Conservation (phyloP, 1,139 yeast genomes). For the Zygoascus meyerae region DNA sequence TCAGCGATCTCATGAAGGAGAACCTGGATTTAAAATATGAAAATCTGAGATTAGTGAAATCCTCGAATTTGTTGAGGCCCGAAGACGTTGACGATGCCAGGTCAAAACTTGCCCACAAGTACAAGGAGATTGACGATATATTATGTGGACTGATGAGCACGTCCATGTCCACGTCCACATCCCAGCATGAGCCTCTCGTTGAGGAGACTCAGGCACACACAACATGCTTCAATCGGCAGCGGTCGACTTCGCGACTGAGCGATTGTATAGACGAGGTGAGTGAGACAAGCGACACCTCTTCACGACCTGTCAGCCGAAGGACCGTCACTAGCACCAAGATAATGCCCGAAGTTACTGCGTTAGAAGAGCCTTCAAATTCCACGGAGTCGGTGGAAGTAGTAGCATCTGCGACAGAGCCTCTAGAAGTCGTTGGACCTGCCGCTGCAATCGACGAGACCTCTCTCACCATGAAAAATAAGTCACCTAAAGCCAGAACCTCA, state of each 20-base stretch:
- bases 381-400: background rate
- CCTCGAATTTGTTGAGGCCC: background rate
- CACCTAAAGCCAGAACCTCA: background rate
- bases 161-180: too few relatives aligned
- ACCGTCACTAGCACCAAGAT: background rate
- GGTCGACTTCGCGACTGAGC: constrained; percentile 5
- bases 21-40: constrained; percentile 23
- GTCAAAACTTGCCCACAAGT: constrained; percentile 13
- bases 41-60: constrained; percentile 16
- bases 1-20: constrained; percentile 22
- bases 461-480: background rate
- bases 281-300: constrained; percentile 1
- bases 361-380: background rate
- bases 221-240: background rate
- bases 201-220: background rate
- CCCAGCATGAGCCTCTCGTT: background rate
- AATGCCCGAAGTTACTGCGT: background rate
- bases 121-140: constrained; percentile 13
- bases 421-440: background rate
- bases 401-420: background rate
- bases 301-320: background rate
- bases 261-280: constrained; percentile 11
- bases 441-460: background rate
- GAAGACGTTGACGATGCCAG: constrained; percentile 6
- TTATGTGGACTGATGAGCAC: constrained; percentile 13